Conservation (phyloP, 202 grass and related monocot genomes). For the Thinopyrum obtusiflorum region DNA sequence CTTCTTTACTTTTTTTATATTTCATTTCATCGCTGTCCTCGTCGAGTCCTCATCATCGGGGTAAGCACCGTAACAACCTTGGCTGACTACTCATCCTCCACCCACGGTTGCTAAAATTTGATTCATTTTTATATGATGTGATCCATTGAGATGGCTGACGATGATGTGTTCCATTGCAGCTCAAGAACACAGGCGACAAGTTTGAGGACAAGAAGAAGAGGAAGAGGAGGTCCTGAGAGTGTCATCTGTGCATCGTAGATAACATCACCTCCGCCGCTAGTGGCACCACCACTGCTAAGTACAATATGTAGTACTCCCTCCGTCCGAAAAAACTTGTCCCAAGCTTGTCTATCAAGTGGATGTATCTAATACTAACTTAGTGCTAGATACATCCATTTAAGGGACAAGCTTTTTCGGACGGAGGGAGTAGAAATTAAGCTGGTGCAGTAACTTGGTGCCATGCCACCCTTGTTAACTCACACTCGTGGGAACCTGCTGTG, state of each 20-base stretch:
- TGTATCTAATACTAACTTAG: too few species aligned
- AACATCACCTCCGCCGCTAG: neutral
- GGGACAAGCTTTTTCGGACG: too few species aligned
- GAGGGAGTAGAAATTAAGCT: neutral
- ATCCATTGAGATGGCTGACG: too few species aligned
- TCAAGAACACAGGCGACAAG: too few species aligned
- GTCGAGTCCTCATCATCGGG: conserved; percentile 88
- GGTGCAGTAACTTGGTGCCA: neutral
- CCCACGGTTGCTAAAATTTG: too few species aligned
- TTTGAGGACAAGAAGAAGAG: conserved; percentile 39
- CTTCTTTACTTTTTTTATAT: too few species aligned
- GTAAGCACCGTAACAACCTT: conserved; percentile 21
- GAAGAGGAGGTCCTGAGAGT: conserved; percentile 60
- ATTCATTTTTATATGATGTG: too few species aligned
- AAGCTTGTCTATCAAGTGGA: too few species aligned
- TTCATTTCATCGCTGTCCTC: conserved; percentile 87
- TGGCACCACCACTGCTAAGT: neutral
- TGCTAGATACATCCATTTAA: too few species aligned
- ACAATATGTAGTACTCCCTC: too few species aligned
- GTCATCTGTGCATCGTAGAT: neutral
- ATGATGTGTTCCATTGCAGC: too few species aligned
- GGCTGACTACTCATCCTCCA: neutral
- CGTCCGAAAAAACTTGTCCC: too few species aligned
- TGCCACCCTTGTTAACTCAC: neutral
- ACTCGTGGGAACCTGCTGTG: neutral